Conservation (phyloP, 1,284 basidiomycete species). For the Ustilago sp. region DNA sequence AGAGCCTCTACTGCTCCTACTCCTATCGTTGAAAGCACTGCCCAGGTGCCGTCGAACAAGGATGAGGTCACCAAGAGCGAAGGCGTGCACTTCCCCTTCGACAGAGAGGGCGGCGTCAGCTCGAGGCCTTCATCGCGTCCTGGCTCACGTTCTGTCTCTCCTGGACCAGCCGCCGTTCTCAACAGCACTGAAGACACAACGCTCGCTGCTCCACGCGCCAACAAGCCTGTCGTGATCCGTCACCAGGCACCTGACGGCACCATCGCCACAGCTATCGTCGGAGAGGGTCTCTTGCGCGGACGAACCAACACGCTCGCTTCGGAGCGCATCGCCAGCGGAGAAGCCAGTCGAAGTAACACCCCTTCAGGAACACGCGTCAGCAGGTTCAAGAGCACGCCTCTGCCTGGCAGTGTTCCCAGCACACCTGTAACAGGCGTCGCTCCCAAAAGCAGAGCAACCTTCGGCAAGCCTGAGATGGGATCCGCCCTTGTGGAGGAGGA, state of each 20-base stretch:
- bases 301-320: conserved; percentile 24
- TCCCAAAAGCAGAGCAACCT: conserved; percentile 13
- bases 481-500: conserved; percentile 30
- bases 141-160: conserved; percentile 43
- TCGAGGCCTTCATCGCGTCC: conserved; percentile 36
- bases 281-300: conserved; percentile 54
- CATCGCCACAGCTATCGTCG: conserved; percentile 53
- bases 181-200: conserved; percentile 14
- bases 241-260: conserved; percentile 49
- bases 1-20: conserved; percentile 14
- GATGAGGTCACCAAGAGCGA: conserved; percentile 16
- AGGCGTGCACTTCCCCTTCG: conserved; percentile 28
- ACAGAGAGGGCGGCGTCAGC: conserved; percentile 11
- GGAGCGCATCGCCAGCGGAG: conserved; percentile 23
- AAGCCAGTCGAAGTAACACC: conserved; percentile 46
- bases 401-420: conserved; percentile 24
- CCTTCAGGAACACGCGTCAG: conserved; percentile 44
- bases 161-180: conserved; percentile 25
- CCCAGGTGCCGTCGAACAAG: conserved; percentile 8
- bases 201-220: conserved; percentile 34
- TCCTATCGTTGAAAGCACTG: conserved; percentile 26
- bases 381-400: conserved; percentile 53
- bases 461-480: conserved; percentile 31
- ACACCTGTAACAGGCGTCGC: conserved; percentile 20
- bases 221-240: conserved; percentile 58